phyloP scores from a whole-genome alignment of 331 rosid species.

The Quercus lobata region DNA sequence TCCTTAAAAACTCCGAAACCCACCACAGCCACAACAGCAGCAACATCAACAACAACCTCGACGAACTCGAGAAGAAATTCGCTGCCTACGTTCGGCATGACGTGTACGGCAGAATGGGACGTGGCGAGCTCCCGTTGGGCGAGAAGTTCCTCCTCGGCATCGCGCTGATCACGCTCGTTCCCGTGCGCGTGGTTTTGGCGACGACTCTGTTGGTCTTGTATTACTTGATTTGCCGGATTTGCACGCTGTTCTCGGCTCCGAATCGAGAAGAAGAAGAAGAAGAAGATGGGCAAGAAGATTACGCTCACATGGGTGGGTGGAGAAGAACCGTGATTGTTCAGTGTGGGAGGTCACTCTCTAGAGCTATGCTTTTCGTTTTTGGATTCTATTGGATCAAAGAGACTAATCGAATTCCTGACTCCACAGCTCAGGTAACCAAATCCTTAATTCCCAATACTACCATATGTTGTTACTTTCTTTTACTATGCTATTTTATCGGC shows the following conservation, averaged over 20 bases:
- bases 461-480: too few species aligned
- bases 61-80: slow-evolving; percentile 75
- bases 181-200: slow-evolving; percentile 56
- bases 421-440: slow-evolving; percentile 38
- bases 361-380: slow-evolving; percentile 58
- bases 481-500: too few species aligned
- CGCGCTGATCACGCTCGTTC: slow-evolving; percentile 70
- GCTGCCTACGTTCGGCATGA: slow-evolving; percentile 76
- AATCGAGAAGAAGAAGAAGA: slow-evolving; percentile 66
- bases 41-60: slow-evolving; percentile 8
- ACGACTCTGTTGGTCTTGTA: slow-evolving; percentile 45
- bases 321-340: slow-evolving; percentile 55
- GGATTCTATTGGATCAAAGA: slow-evolving; percentile 91
- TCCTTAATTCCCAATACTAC: too few species aligned
- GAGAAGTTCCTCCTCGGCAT: slow-evolving; percentile 72
- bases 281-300: slow-evolving; percentile 73
- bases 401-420: slow-evolving; percentile 27
- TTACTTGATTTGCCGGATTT: slow-evolving; percentile 71
- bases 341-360: slow-evolving; percentile 65
- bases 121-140: slow-evolving; percentile 60
- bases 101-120: slow-evolving; percentile 87
- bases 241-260: slow-evolving; percentile 58
- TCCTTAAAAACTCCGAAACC: slow-evolving; percentile 53
- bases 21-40: slow-evolving; percentile 6
- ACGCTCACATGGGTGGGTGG: slow-evolving; percentile 86